These are phyloP conservation scores for Fraxinus quadrangulata DNA, from an alignment of 257 asterid species.

Conservation along the genomic window DNA sequence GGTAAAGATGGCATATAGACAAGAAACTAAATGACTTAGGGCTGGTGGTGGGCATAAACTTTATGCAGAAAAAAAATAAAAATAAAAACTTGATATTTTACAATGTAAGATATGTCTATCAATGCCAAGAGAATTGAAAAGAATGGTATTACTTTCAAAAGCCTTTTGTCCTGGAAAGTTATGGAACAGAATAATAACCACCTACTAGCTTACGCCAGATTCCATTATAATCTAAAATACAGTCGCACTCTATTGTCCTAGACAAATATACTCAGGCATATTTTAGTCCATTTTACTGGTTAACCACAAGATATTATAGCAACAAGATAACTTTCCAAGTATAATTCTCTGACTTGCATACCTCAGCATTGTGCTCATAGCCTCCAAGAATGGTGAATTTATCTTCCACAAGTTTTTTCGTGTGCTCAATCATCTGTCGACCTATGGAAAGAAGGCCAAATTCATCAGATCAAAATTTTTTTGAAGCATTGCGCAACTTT, in stretches of 20 bases:
- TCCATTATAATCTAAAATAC: not conserved
- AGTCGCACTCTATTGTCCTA: not conserved
- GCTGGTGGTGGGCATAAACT: not conserved
- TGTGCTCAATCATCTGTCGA: conserved; percentile 98
- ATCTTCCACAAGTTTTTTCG: conserved; percentile 92
- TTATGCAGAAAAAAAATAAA: not conserved
- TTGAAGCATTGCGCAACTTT: conserved; percentile 18
- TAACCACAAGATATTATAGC: conserved; percentile 8
- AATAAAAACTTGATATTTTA: too few relatives aligned
- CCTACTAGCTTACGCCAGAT: not conserved
- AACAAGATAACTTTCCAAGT: conserved; percentile 6
- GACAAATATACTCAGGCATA: not conserved
- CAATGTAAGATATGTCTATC: not conserved
- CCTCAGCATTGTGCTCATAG: conserved; percentile 93
- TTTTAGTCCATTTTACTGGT: not conserved
- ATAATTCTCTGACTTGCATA: conserved; percentile 25
- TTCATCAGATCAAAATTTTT: conserved; percentile 30
- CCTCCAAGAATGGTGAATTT: conserved; percentile 78
- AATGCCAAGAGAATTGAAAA: not conserved
- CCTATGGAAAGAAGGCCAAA: conserved; percentile 47
- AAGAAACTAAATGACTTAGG: conserved; percentile 3
- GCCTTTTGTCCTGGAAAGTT: not conserved
- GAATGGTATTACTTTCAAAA: not conserved
- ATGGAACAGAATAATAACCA: conserved; percentile 1
- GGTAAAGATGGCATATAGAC: not conserved